Evolutionary conservation across 129 eudicot species (phyloP), one percentile per base, ranked within the genome.

Genomic region (Tagetes patula): DNA sequence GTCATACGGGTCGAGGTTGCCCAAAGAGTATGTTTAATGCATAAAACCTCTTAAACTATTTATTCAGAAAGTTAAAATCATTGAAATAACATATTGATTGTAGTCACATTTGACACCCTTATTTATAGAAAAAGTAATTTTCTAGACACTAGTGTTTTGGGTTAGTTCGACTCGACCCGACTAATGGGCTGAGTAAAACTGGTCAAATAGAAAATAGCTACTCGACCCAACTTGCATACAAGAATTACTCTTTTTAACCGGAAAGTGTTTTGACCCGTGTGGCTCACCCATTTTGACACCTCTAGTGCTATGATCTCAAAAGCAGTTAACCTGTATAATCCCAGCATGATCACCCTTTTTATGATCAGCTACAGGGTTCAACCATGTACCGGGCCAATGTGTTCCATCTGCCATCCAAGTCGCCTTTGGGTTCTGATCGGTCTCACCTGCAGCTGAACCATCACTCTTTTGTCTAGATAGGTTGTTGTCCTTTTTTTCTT

Each of bases 401-500:
- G 98, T 93, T 3, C 98, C 98, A 61, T 93, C 98, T 1, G 98
- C 98, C 96, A 93, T 89, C 98, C 98, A 93, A 36, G 98, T 93
- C 13, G 90, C 98, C 36, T 84, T 86, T 8, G 53, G 38, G 74
- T 63, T 49, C 62, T 80, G 79, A 60, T 9, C 27, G 53, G 70
- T 67, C 62, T 85, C 90, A 0, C 53, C 41, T 13, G 52, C 27
- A 1, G 79, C 90, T 3, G 73, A 79, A 68, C 76, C 76, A 3
- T 78, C 78, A 45, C 80, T 82, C 56, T 77, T 87, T 46, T 87
- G 88, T 74, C 38, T 75, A 3, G 68, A 20, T 5, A 14, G 78
- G 45, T 69, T 75, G 67, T 83, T 89, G 38, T 84, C 96, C 58
- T 83, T 81, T 64, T 46, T 81, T 37, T 77, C 78, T 45, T 87